phyloP scores from a whole-genome alignment of 805 yeast genomes.

The Candida endomychidarum region DNA sequence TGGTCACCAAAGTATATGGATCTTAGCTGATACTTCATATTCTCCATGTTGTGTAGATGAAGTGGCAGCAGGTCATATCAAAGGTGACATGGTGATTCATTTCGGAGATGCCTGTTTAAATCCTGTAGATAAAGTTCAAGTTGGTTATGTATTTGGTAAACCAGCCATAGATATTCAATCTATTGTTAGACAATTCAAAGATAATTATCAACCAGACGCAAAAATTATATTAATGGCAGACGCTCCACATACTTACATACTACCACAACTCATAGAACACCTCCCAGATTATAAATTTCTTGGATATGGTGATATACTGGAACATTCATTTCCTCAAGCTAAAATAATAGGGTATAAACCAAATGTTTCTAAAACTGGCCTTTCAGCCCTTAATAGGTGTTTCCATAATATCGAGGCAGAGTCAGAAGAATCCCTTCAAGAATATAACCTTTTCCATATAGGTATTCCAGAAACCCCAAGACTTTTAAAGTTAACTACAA shows the following conservation, averaged over 20 bases:
- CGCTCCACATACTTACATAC: constrained; percentile 56
- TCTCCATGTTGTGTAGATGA: constrained; percentile 96
- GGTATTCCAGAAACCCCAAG: constrained; percentile 78
- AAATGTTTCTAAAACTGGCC: neutral
- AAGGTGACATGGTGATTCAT: constrained; percentile 82
- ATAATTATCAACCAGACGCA: constrained; percentile 35
- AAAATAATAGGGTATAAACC: constrained; percentile 44
- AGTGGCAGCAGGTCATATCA: constrained; percentile 92
- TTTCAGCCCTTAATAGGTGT: constrained; percentile 16
- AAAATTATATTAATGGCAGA: constrained; percentile 71
- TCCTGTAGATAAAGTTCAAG: constrained; percentile 69
- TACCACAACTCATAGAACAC: constrained; percentile 38
- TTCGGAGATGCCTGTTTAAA: constrained; percentile 94
- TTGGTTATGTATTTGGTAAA: constrained; percentile 76
- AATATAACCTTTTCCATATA: constrained; percentile 66
- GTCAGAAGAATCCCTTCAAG: constrained; percentile 26
- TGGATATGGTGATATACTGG: constrained; percentile 32
- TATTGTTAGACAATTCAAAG: constrained; percentile 41
- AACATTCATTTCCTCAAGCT: constrained; percentile 29
- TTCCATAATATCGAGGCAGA: constrained; percentile 18
- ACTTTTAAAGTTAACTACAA: constrained; percentile 70
- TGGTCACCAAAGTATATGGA: constrained; percentile 44
- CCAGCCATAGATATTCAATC: constrained; percentile 51
- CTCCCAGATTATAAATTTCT: constrained; percentile 35
- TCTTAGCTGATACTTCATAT: constrained; percentile 93